phyloP scores from a whole-genome alignment of 805 yeast species.

The Kodamaea sagamina region DNA sequence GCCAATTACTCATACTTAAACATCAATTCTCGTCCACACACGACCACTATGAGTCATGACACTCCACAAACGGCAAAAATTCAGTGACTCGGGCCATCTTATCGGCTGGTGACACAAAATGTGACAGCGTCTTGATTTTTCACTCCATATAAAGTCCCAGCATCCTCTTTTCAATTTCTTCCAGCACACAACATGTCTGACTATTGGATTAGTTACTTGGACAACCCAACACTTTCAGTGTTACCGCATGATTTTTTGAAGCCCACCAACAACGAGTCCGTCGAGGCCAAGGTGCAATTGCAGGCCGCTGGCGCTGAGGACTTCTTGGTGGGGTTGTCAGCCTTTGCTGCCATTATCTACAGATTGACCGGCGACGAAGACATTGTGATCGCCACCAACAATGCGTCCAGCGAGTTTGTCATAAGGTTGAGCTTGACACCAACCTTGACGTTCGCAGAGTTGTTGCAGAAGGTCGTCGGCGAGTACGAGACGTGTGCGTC shows the following conservation, averaged over 20 bases:
- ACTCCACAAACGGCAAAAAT: too few relatives aligned
- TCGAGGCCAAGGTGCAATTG: slow-evolving; percentile 53
- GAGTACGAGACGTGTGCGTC: slow-evolving; percentile 38
- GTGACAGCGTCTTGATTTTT: background rate
- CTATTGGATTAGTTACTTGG: slow-evolving; percentile 65
- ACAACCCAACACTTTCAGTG: slow-evolving; percentile 81
- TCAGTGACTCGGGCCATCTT: too few relatives aligned
- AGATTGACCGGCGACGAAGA: slow-evolving; percentile 94
- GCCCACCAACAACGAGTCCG: slow-evolving; percentile 67
- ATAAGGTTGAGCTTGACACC: slow-evolving; percentile 64
- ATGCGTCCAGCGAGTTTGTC: slow-evolving; percentile 49
- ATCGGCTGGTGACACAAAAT: too few relatives aligned
- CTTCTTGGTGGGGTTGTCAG: slow-evolving; percentile 61
- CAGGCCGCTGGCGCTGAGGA: slow-evolving; percentile 17
- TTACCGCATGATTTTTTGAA: slow-evolving; percentile 86
- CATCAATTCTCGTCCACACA: too few relatives aligned
- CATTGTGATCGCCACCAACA: slow-evolving; percentile 77
- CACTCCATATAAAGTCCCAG: background rate
- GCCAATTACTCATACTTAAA: too few relatives aligned
- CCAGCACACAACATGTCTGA: slow-evolving; percentile 19
- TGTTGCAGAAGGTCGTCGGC: slow-evolving; percentile 48
- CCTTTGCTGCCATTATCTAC: slow-evolving; percentile 68
- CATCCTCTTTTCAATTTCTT: too few relatives aligned
- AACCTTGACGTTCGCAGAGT: slow-evolving; percentile 51
- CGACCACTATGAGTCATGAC: too few relatives aligned